Evolutionary conservation across 345 rosid genomes (phyloP), one percentile per base, ranked within the genome.

Genomic region (Laguncularia racemosa): DNA sequence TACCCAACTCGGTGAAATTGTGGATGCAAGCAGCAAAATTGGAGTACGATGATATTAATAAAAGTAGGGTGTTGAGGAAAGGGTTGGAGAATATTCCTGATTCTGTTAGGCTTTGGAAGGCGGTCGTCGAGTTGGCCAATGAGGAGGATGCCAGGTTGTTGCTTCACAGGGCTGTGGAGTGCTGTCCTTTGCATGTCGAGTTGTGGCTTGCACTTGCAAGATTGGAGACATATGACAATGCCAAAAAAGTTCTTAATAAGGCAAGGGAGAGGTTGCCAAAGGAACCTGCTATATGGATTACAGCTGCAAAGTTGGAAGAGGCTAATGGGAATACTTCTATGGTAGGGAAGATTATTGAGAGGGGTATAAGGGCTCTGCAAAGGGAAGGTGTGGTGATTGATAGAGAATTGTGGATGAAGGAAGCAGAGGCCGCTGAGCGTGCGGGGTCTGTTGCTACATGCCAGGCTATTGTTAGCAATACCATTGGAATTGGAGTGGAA

Each of bases 211-310:
- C 95, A 4, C 75, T 88, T 58, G 98, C 96, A 0, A 79, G 85
- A 76, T 78, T 88, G 56, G 96, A 88, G 76, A 86, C 89, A 1
- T 91, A 84, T 66, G 88, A 81, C 0, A 78, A 61, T 58, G 84
- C 98, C 1, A 85, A 75, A 80, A 88, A 79, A 70, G 95, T 88
- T 71, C 71, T 88, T 60, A 88, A 88, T 68, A 71, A 38, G 67
- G 96, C 98, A 0, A 85, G 91, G 69, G 78, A 71, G 64, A 78
- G 79, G 68, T 72, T 88, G 62, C 55, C 92, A 7, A 88, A 85
- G 67, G 96, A 91, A 66, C 98, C 96, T 18, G 88, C 98, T 0
- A 91, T 88, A 48, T 91, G 98, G 96, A 88, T 88, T 53, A 85
- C 88, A 9, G 92, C 96, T 58, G 92, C 92, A n/a, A 88, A 88